Evolutionary conservation across 352 stramenopile species (phyloP).

Genomic region (Phytopythium helicoides): DNA sequence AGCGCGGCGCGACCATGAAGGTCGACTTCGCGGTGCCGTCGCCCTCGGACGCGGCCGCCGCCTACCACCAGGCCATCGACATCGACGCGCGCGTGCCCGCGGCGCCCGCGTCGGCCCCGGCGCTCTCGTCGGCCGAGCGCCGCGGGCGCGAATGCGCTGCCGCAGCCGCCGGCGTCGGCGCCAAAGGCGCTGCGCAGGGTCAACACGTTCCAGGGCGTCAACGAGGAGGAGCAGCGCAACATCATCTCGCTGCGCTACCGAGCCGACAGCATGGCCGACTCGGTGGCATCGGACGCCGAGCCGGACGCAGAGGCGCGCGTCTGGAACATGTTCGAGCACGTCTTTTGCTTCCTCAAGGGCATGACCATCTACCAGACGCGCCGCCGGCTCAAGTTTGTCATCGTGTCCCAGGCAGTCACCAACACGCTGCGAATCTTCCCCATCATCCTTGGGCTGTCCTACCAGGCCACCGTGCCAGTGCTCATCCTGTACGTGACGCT

Average conservation of each 20-base stretch:
- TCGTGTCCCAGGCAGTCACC: constrained; percentile 80
- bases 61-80: constrained; percentile 69
- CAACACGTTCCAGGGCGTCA: constrained; percentile 68
- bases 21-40: constrained; percentile 76
- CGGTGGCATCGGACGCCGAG: constrained; percentile 63
- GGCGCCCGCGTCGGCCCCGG: constrained; percentile 1
- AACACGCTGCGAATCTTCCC: constrained; percentile 84
- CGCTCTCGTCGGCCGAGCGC: constrained; percentile 5
- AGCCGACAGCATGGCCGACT: constrained; percentile 82
- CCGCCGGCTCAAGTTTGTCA: constrained; percentile 82
- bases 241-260: constrained; percentile 86
- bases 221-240: constrained; percentile 80
- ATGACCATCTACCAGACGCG: constrained; percentile 88
- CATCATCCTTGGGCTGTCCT: constrained; percentile 83
- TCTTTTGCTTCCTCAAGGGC: constrained; percentile 88
- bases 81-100: constrained; percentile 12
- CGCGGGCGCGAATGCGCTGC: constrained; percentile 10
- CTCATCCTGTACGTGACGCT: constrained; percentile 86
- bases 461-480: constrained; percentile 79
- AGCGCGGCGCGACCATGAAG: constrained; percentile 26
- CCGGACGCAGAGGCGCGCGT: constrained; percentile 60
- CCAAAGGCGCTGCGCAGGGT: constrained; percentile 51
- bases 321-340: constrained; percentile 77
- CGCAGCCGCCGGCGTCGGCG: neutral
- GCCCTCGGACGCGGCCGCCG: constrained; percentile 41